These are phyloP conservation scores for Grifola frondosa DNA, from an alignment of 1,284 basidiomycete species.

Conservation along the genomic window DNA sequence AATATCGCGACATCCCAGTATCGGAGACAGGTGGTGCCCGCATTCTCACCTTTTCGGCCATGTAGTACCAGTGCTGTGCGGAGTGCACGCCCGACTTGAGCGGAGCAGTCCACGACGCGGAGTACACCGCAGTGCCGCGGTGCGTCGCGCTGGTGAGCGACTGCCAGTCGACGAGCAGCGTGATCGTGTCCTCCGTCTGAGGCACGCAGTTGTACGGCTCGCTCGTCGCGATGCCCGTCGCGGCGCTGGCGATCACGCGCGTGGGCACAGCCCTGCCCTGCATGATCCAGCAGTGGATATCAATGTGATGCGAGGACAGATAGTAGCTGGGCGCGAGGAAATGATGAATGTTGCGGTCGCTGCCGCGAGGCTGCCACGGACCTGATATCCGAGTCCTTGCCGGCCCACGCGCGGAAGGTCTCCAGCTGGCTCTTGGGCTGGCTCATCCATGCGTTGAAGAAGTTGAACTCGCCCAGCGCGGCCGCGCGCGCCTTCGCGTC, in stretches of 20 bases:
- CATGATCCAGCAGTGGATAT: slow-evolving; percentile 90
- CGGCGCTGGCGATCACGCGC: slow-evolving; percentile 84
- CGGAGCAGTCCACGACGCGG: slow-evolving; percentile 87
- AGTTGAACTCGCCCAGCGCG: slow-evolving; percentile 88
- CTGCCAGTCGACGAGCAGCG: slow-evolving; percentile 91
- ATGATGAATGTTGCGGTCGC: not conserved
- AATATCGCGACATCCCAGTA: not conserved
- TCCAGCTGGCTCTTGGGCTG: slow-evolving; percentile 94
- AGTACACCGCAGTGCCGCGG: slow-evolving; percentile 83
- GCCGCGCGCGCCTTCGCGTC: slow-evolving; percentile 81
- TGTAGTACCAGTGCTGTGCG: slow-evolving; percentile 92
- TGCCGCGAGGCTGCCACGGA: slow-evolving; percentile 22
- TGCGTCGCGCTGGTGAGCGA: slow-evolving; percentile 70
- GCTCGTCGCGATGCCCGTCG: slow-evolving; percentile 85
- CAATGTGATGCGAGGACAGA: slow-evolving; percentile 91
- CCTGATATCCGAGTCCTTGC: slow-evolving; percentile 90
- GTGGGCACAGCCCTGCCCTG: slow-evolving; percentile 78
- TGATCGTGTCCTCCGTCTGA: slow-evolving; percentile 92
- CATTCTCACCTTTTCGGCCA: slow-evolving; percentile 84
- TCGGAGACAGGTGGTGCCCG: too few species aligned
- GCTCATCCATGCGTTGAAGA: slow-evolving; percentile 91
- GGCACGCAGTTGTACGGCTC: slow-evolving; percentile 83
- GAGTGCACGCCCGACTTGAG: slow-evolving; percentile 79
- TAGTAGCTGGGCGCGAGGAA: slow-evolving; percentile 65
- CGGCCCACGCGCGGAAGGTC: slow-evolving; percentile 93